Evolutionary conservation across 257 asterid genomes (phyloP), one percentile per base, ranked within the genome.

Genomic region (Ligustrum vulgare): DNA sequence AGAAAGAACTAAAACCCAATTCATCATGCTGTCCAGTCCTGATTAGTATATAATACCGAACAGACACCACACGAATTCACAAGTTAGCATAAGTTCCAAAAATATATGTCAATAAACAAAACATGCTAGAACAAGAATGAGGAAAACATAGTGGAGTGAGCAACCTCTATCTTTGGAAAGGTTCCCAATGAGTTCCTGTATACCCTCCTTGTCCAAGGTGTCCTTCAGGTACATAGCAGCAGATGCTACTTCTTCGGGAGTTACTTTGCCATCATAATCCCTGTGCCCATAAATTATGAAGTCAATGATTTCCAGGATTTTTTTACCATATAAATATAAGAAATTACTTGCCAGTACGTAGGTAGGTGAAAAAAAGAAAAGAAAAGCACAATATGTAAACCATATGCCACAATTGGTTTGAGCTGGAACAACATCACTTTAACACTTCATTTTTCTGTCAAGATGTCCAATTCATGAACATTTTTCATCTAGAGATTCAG

Each of bases 211-310:
- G 75, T 84, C 97, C 81, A 92, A 83, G 82, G 98, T 92, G 86
- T 93, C 99, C 81, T 92, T 94, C 78, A 94, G 92, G 89, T 92
- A 92, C 54, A 78, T 80, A 75, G 98, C 98, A 75, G 98, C 99
- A 74, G 99, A 88, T 39, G 94, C 97, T 72, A 94, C 99, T 89
- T 94, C 99, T 82, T 94, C 99, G 0, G 97, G 86, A 67, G 98
- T 92, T 83, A 94, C 99, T 89, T 91, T 94, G 76, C 99, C 99
- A 47, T 94, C 99, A 82, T 85, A 84, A 89, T 94, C 99, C 89
- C 98, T 92, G 32, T 23, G 81, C 43, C 56, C 47, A 73, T 36
- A 49, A 64, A 22, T 79, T 9, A 75, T 39, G 76, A 70, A 47
- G 6, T 16, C 63, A 37, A 49, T 78, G 70, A 75, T 65, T 73